A percentile compares a stretch with the other conserved stretches of the same genome.
Conservation (phyloP, 768 basidiomycete genomes). For the Pleurotus giganteus region DNA sequence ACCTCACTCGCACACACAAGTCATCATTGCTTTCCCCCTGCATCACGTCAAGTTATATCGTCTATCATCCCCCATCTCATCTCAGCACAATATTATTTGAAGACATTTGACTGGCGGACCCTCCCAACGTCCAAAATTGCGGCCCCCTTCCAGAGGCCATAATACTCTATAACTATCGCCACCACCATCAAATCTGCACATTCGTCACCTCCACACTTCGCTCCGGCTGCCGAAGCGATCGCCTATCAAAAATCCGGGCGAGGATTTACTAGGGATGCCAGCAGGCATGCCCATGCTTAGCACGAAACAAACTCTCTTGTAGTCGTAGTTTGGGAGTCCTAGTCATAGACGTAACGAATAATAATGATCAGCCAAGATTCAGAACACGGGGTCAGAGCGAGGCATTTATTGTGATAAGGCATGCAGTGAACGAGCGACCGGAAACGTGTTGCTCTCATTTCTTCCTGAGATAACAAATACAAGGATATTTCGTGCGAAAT, state of each 20-base stretch:
- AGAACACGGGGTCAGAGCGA: constrained; percentile 4
- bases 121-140: not conserved
- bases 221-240: not conserved
- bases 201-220: not conserved
- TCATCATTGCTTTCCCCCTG: not conserved
- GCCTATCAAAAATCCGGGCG: not conserved
- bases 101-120: not conserved
- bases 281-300: not conserved
- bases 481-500: constrained; percentile 12
- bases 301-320: not conserved
- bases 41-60: constrained; percentile 1
- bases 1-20: not conserved
- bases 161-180: constrained; percentile 8
- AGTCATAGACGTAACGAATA: not conserved
- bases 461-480: not conserved
- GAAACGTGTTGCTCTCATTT: constrained; percentile 10
- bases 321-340: not conserved
- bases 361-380: not conserved
- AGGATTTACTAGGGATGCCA: not conserved
- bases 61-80: not conserved
- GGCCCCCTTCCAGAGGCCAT: not conserved
- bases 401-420: constrained; percentile 4
- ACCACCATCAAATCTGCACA: constrained; percentile 1
- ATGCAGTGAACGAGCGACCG: not conserved
- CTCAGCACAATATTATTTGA: constrained; percentile 7